Evolutionary conservation across 2,329 filamentous ascomycete species (phyloP).

Genomic region (Exserohilum rostratum): DNA sequence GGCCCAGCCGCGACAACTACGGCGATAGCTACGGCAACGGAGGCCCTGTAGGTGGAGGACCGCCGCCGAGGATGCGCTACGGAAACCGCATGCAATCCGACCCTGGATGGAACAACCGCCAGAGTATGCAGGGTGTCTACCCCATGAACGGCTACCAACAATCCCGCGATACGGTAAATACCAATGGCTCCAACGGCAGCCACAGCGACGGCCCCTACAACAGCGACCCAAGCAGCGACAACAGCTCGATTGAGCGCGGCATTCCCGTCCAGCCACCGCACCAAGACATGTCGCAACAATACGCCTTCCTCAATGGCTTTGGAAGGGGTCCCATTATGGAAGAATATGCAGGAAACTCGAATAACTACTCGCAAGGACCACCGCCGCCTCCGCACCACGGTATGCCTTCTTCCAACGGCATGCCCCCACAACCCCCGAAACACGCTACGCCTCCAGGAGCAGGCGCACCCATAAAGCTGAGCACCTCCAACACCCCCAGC

Average conservation of each 20-base stretch:
- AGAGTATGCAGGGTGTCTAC: slow-evolving; percentile 49
- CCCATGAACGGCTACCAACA: slow-evolving; percentile 68
- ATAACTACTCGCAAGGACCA: slow-evolving; percentile 7
- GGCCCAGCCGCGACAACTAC: slow-evolving; percentile 46
- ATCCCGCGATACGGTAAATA: slow-evolving; percentile 86
- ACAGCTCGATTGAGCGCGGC: slow-evolving; percentile 84
- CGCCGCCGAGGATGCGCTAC: slow-evolving; percentile 45
- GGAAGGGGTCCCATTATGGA: slow-evolving; percentile 53
- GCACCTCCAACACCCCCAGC: slow-evolving; percentile 18
- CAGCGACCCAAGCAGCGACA: slow-evolving; percentile 91
- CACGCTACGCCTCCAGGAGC: slow-evolving; percentile 27
- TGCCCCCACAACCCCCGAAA: slow-evolving; percentile 23
- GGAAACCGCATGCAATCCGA: slow-evolving; percentile 53
- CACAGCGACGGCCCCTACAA: slow-evolving; percentile 74
- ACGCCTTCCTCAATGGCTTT: slow-evolving; percentile 64
- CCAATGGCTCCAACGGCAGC: slow-evolving; percentile 74
- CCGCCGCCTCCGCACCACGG: slow-evolving; percentile 27
- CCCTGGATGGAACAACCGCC: slow-evolving; percentile 45
- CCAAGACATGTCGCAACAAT: slow-evolving; percentile 52
- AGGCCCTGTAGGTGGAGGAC: slow-evolving; percentile 44
- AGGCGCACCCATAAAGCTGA: slow-evolving; percentile 35
- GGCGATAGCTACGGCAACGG: slow-evolving; percentile 39
- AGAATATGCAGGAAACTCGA: slow-evolving; percentile 38
- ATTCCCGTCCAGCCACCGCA: slow-evolving; percentile 51
- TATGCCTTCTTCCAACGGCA: slow-evolving; percentile 7